Evolutionary conservation across 1,284 basidiomycete species (phyloP).

Genomic region (Austroboletus novae-zelandiae): DNA sequence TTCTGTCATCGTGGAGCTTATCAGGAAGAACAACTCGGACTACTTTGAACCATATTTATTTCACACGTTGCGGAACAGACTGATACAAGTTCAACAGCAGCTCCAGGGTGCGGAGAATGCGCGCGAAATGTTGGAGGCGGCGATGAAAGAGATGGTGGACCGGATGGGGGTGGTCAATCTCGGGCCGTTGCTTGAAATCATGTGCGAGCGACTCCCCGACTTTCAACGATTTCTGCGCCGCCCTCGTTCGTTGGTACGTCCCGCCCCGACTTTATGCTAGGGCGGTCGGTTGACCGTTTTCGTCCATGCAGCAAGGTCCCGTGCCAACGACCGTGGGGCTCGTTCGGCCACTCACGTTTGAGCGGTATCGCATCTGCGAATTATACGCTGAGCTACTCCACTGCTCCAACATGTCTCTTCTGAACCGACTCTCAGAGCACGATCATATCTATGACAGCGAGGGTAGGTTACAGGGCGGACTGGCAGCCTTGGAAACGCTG

Average conservation of each 20-base stretch:
- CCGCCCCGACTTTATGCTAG: not conserved
- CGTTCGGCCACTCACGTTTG: conserved; percentile 85
- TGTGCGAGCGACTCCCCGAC: conserved; percentile 69
- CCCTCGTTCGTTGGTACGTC: conserved; percentile 74
- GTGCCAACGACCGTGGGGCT: conserved; percentile 70
- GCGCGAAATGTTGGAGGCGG: conserved; percentile 70
- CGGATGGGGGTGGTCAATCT: conserved; percentile 95
- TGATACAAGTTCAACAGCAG: conserved; percentile 85
- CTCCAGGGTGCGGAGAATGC: conserved; percentile 55
- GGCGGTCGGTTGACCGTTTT: conserved; percentile 10
- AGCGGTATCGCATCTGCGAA: conserved; percentile 97
- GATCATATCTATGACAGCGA: conserved; percentile 75
- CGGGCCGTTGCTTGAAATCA: conserved; percentile 77
- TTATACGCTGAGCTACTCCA: conserved; percentile 96
- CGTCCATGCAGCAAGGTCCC: conserved; percentile 48
- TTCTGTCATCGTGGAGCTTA: conserved; percentile 92
- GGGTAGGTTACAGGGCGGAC: conserved; percentile 79
- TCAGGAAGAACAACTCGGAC: conserved; percentile 98
- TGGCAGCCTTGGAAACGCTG: conserved; percentile 78
- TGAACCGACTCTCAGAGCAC: conserved; percentile 77
- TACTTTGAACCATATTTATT: conserved; percentile 99
- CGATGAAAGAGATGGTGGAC: conserved; percentile 85
- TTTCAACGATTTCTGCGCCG: conserved; percentile 72
- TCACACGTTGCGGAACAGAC: conserved; percentile 87
- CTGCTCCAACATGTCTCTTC: conserved; percentile 96